These are phyloP conservation scores for Penicillium taxi DNA, from an alignment of 495 filamentous ascomycete genomes.

Conservation along the genomic window DNA sequence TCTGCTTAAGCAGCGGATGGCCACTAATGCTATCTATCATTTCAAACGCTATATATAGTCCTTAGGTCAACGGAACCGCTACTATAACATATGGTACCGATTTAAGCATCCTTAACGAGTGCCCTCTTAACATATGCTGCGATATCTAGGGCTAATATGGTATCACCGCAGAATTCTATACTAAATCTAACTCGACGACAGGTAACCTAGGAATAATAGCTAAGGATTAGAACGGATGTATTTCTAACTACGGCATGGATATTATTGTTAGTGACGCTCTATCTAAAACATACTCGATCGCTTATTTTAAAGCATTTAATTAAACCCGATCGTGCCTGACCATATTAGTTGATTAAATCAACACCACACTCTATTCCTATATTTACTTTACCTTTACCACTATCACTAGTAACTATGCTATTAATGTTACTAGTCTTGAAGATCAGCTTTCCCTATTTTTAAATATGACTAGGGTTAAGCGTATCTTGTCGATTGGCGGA, in stretches of 20 bases:
- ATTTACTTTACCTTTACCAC: constrained; percentile 39
- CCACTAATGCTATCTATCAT: background rate
- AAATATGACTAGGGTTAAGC: too few species aligned
- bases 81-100: background rate
- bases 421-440: constrained; percentile 20
- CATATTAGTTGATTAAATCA: constrained; percentile 8
- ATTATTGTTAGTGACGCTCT: background rate
- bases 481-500: constrained; percentile 41
- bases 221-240: background rate
- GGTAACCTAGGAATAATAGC: background rate
- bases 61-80: background rate
- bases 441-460: too few species aligned
- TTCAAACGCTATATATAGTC: background rate
- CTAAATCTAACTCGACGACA: background rate
- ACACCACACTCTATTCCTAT: constrained; percentile 31
- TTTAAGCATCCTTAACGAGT: constrained; percentile 1
- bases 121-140: constrained; percentile 8
- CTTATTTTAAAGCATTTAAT: background rate
- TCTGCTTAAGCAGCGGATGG: constrained; percentile 1
- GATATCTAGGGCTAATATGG: constrained; percentile 6
- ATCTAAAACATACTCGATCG: background rate
- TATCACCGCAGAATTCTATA: background rate
- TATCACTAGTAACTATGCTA: constrained; percentile 20
- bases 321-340: constrained; percentile 16
- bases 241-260: constrained; percentile 4